Evolutionary conservation across 2,329 filamentous ascomycete genomes (phyloP).

Genomic region (Colletotrichum chlorophyti): DNA sequence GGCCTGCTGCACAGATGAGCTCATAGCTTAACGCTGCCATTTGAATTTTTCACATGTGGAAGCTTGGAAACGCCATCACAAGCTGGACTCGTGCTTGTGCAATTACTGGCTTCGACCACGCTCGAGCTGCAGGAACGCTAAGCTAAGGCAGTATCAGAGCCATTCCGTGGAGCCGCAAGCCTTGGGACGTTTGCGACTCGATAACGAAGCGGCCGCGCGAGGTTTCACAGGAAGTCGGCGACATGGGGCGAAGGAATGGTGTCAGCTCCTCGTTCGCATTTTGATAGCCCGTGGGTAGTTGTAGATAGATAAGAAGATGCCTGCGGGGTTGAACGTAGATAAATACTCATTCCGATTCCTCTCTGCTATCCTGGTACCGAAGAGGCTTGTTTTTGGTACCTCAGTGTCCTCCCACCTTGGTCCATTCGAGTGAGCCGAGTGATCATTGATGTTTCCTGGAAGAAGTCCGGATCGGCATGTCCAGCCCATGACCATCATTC

Average conservation of each 20-base stretch:
- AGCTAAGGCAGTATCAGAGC: neutral
- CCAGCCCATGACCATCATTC: too few species aligned
- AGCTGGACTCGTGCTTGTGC: neutral
- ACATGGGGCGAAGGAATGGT: neutral
- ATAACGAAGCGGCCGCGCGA: neutral
- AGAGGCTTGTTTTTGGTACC: too few species aligned
- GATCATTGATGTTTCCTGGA: too few species aligned
- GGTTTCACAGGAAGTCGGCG: neutral
- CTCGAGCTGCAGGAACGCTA: neutral
- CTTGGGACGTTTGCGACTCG: neutral
- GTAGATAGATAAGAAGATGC: too few species aligned
- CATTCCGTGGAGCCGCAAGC: neutral
- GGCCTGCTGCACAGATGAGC: neutral
- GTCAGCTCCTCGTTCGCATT: neutral
- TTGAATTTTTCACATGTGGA: neutral
- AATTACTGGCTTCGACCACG: neutral
- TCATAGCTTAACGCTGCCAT: neutral
- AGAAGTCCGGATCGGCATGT: too few species aligned
- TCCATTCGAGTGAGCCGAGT: too few species aligned
- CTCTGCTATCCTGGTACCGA: too few species aligned
- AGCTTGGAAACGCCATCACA: neutral
- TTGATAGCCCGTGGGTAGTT: neutral
- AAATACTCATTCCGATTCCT: too few species aligned
- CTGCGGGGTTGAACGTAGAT: too few species aligned
- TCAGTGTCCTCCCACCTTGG: too few species aligned